Percentiles rank a stretch among this genome's conserved stretches.
Evolutionary conservation across 1,284 basidiomycete species (phyloP).

Genomic region (Cryptococcus sp.): DNA sequence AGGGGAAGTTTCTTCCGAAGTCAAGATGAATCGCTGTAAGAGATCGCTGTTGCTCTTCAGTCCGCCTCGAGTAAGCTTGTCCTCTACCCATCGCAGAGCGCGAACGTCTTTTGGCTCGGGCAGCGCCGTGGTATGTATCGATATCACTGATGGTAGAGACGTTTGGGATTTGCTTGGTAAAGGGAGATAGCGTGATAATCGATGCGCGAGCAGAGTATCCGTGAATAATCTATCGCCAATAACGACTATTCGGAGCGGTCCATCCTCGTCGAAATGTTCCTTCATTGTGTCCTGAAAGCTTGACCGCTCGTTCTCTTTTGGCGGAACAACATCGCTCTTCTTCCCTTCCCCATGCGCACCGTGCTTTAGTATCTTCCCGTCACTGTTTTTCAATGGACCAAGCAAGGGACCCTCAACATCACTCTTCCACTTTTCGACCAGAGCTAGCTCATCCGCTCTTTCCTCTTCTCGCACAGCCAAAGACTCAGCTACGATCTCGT

Average conservation of each 20-base stretch:
- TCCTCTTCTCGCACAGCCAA: constrained; percentile 23
- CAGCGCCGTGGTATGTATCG: constrained; percentile 46
- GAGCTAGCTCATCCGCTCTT: constrained; percentile 26
- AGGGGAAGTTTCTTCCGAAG: neutral
- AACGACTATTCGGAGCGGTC: constrained; percentile 65
- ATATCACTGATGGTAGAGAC: constrained; percentile 27
- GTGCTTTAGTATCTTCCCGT: neutral
- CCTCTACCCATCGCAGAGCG: constrained; percentile 47
- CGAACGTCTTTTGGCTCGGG: constrained; percentile 46
- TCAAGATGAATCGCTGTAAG: constrained; percentile 27
- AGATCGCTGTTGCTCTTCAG: constrained; percentile 13
- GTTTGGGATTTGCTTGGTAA: constrained; percentile 9
- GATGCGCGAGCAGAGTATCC: constrained; percentile 81
- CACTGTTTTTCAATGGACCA: constrained; percentile 21
- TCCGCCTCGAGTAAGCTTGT: constrained; percentile 22
- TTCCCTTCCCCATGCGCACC: constrained; percentile 4
- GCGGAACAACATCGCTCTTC: neutral
- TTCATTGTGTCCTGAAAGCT: neutral
- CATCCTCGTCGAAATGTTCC: constrained; percentile 1
- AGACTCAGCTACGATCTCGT: constrained; percentile 6
- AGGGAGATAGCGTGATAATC: constrained; percentile 53
- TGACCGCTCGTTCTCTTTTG: neutral
- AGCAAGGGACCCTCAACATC: constrained; percentile 40
- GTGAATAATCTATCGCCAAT: constrained; percentile 91
- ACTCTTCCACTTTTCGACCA: constrained; percentile 29